These are phyloP conservation scores for Penicillium nucicola DNA, from an alignment of 495 filamentous ascomycete genomes.

Conservation along the genomic window DNA sequence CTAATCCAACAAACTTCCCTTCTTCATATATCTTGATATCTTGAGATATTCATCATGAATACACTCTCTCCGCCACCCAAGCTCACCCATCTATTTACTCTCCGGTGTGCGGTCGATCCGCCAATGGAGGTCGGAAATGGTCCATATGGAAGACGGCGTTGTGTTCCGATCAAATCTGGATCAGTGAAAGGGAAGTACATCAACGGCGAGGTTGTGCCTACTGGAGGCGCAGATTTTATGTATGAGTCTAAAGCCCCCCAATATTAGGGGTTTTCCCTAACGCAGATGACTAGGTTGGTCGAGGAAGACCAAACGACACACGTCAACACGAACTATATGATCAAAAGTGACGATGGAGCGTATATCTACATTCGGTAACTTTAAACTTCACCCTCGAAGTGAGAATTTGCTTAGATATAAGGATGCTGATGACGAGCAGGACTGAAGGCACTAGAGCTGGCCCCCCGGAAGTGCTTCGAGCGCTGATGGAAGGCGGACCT, in stretches of 20 bases:
- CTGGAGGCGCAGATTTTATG: slow-evolving; percentile 31
- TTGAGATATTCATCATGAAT: slow-evolving; percentile 15
- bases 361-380: slow-evolving; percentile 27
- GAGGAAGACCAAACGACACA: slow-evolving; percentile 28
- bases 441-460: slow-evolving; percentile 30
- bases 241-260: background rate
- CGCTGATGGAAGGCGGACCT: slow-evolving; percentile 27
- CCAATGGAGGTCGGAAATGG: slow-evolving; percentile 30
- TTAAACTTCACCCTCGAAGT: too few relatives aligned
- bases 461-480: slow-evolving; percentile 24
- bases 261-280: background rate
- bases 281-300: slow-evolving; percentile 17
- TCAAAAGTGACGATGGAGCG: slow-evolving; percentile 29
- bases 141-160: slow-evolving; percentile 28
- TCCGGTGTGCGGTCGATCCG: slow-evolving; percentile 25
- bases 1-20: too few relatives aligned
- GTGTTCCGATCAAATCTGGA: slow-evolving; percentile 26
- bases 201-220: slow-evolving; percentile 25
- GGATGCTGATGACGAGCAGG: slow-evolving; percentile 2
- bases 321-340: slow-evolving; percentile 30
- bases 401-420: too few relatives aligned
- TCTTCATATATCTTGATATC: too few relatives aligned
- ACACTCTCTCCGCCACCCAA: slow-evolving; percentile 23
- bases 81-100: slow-evolving; percentile 28
- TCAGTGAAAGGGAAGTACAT: slow-evolving; percentile 21